phyloP scores from a whole-genome alignment of 495 filamentous ascomycete genomes.

The Tuber aestivum region DNA sequence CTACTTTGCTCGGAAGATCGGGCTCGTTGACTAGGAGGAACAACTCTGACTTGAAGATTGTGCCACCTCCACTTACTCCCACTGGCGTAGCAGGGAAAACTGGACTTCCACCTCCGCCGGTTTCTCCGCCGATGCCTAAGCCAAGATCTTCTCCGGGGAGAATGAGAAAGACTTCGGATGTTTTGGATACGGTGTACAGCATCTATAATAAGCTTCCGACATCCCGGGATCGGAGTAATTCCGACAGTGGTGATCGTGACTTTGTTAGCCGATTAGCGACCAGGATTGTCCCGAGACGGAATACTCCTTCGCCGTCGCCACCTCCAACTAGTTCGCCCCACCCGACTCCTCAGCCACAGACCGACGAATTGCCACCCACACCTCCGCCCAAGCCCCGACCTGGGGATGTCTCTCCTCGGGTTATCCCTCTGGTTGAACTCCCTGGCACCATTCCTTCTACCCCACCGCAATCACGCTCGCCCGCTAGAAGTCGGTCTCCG shows the following conservation, averaged over 20 bases:
- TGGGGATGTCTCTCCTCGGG: neutral
- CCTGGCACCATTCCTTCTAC: neutral
- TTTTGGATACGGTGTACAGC: conserved; percentile 3
- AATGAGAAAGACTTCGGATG: neutral
- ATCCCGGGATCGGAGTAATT: neutral
- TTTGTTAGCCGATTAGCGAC: conserved; percentile 4
- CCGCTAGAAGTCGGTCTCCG: neutral
- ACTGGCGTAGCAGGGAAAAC: neutral
- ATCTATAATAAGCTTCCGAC: neutral
- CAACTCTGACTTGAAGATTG: conserved; percentile 6
- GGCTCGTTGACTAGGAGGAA: neutral
- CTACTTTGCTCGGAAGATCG: neutral
- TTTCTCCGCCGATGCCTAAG: neutral
- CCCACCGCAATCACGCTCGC: neutral
- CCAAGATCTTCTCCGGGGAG: neutral
- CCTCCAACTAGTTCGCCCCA: neutral
- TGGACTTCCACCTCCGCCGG: neutral
- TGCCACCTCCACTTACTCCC: neutral
- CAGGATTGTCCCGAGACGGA: neutral
- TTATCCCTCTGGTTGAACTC: neutral
- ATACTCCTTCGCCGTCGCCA: neutral
- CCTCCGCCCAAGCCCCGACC: neutral
- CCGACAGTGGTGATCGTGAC: neutral
- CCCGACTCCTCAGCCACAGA: neutral
- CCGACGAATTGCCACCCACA: neutral